Evolutionary conservation across 2,329 filamentous ascomycete species (phyloP), one percentile per base, ranked within the genome.

Genomic region (Aspergillus sp.): DNA sequence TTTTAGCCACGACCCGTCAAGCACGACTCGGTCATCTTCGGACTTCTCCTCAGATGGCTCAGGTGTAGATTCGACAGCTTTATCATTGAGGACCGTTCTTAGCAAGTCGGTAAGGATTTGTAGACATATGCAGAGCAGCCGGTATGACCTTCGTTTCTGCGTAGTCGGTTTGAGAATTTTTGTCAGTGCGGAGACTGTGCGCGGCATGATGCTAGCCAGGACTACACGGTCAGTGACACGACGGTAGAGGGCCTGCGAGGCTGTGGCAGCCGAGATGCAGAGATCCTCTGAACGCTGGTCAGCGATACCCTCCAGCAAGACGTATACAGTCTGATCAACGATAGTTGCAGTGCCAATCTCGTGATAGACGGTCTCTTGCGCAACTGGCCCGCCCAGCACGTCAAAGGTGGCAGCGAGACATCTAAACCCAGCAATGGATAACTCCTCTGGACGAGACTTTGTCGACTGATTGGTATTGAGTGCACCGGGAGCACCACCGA

Each of bases 201-300:
- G 91, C 0, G 95, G 94, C 40, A 97, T 78, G 64, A 99, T 94
- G 56, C 84, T 92, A 9, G 91, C 89, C 51, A 96, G 76, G 2
- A 89, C 84, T n/a, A 88, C 81, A 44, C 81, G 82, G 62, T 94
- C 88, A 48, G 81, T 84, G 41, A 96, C 79, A 19, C 84, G 82
- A 5, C 70, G 64, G 58, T 85, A 83, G 6, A 94, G 74, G 0
- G 82, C 75, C 47, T 82, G 74, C 2, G 97, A 68, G 5, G 88
- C 84, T 11, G 76, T 71, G 3, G 90, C 75, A 5, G 91, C 88
- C 58, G 88, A 82, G 4, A 87, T 67, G 64, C 93, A 91, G 17
- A 93, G 81, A n/a, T 81, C 77, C 34, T 83, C 75, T 0, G 87
- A 88, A 10, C 76, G 75, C 2, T 85, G 85, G 45, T 87, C 81